These are phyloP conservation scores for Sporothrix brasiliensis DNA, from an alignment of 2,329 filamentous ascomycete species.

Conservation along the genomic window DNA sequence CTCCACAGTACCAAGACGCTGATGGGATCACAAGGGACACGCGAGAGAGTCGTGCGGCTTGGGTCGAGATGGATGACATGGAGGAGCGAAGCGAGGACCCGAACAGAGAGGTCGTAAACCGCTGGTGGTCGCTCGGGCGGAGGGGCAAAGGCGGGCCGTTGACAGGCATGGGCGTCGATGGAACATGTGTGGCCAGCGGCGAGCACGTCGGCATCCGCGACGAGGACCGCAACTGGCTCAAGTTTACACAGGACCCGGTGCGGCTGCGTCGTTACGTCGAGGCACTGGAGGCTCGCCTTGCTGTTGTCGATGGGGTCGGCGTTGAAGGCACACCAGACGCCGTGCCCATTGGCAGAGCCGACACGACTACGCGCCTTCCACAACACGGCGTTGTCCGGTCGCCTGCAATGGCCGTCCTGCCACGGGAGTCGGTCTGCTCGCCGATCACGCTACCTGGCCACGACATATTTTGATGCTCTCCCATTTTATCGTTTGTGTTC, in stretches of 20 bases:
- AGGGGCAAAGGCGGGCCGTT: background rate
- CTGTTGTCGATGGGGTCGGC: conserved; percentile 27
- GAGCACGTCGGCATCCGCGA: conserved; percentile 34
- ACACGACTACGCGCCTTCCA: background rate
- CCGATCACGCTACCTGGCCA: background rate
- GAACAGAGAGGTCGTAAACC: background rate
- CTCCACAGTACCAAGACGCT: background rate
- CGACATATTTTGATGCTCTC: background rate
- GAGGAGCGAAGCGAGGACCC: background rate
- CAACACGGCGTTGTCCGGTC: conserved; percentile 17
- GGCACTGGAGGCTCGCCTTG: conserved; percentile 37
- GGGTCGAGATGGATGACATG: conserved; percentile 29
- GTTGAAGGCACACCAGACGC: background rate
- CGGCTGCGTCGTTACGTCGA: conserved; percentile 39
- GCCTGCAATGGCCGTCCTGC: conserved; percentile 13
- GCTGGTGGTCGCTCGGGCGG: background rate
- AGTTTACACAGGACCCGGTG: conserved; percentile 37
- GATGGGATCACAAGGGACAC: background rate
- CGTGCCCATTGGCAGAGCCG: background rate
- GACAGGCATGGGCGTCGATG: background rate
- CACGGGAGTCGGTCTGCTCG: background rate
- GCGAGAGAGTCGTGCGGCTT: background rate
- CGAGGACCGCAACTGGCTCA: conserved; percentile 37
- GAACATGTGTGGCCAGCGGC: background rate
- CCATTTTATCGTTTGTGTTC: background rate